Base-by-base conservation (phyloP, 306 rosid species). In the Begonia peltatifolia region DNA sequence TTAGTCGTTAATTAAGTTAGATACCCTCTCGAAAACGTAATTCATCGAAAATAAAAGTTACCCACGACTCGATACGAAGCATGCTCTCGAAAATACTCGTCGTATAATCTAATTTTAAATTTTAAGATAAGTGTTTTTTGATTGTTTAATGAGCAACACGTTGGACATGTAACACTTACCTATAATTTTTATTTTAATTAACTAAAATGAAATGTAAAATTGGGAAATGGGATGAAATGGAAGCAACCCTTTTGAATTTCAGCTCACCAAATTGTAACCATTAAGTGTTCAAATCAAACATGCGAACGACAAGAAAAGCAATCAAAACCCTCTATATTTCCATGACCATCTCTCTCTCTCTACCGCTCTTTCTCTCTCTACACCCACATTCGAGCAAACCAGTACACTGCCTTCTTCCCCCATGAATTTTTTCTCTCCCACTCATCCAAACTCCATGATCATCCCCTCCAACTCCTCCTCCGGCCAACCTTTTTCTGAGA, bases 191-290 rank as follows among this genome's bases (percentile, higher is more conserved):
- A 5, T 30, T 30, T 30, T 30, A 30, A 30, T 5, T 5, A 30
- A 30, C 38, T 3, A 30, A 30, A 30, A 5, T 30, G 38, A 30
- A 30, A 30, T 30, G 9, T 4, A 30, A 30, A 30, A 30, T 30
- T 30, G 9, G 38, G 8, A 30, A 30, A 5, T 30, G 38, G 38
- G 38, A 30, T 30, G 38, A 30, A 30, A 30, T 30, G 38, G 38
- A 30, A 30, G 38, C 38, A 22, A 22, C 6, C 13, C 18, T 35
- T 59, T n/a, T 53, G 63, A 41, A 9, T 71, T 79, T 85, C 82
- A 67, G 95, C 74, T 83, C 81, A 87, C 96, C 96, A 83, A 87
- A 78, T 76, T 60, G 43, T 68, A 78, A 70, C 77, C 3, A 51
- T 17, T 2, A 30, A 30, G 38, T 30, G 38, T 55, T 52, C 56